Evolutionary conservation across 345 rosid species (phyloP).

Genomic region (Rhizophora mangle): DNA sequence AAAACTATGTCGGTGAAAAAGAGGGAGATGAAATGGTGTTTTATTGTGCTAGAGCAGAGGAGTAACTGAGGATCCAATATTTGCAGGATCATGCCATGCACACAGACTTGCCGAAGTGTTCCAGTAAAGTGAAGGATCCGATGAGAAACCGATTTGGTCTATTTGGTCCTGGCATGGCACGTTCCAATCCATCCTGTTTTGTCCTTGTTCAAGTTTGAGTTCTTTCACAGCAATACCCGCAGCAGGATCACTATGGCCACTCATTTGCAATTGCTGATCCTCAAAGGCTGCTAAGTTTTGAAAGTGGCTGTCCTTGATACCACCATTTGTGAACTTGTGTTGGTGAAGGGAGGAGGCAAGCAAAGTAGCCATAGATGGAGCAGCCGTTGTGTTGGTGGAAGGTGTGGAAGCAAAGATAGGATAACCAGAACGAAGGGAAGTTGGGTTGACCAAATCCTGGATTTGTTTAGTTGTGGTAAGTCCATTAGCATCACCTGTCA

Average conservation of each 20-base stretch:
- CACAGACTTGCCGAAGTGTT: constrained; percentile 34
- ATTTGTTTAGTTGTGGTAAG: constrained; percentile 31
- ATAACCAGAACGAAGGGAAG: constrained; percentile 48
- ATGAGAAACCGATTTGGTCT: constrained; percentile 41
- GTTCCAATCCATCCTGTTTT: constrained; percentile 39
- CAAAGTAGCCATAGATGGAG: constrained; percentile 47
- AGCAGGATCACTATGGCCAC: constrained; percentile 29
- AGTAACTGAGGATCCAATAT: constrained; percentile 70
- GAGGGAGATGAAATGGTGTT: constrained; percentile 36
- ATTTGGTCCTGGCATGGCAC: constrained; percentile 37
- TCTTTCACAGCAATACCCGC: constrained; percentile 33
- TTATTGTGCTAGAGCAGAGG: constrained; percentile 55
- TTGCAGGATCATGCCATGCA: constrained; percentile 72
- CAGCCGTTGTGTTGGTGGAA: constrained; percentile 18
- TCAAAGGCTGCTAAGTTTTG: constrained; percentile 44
- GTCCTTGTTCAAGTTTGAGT: constrained; percentile 44
- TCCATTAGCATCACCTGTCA: constrained; percentile 28
- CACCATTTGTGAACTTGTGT: constrained; percentile 40
- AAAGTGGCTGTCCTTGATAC: constrained; percentile 33
- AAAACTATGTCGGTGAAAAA: constrained; percentile 32
- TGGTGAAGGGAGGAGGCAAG: constrained; percentile 54
- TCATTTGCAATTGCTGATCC: constrained; percentile 49
- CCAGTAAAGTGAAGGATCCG: constrained; percentile 64
- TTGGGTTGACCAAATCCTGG: constrained; percentile 36
- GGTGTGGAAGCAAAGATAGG: constrained; percentile 43